Base-by-base conservation (phyloP, 345 rosid species). In the Populus nigra region DNA sequence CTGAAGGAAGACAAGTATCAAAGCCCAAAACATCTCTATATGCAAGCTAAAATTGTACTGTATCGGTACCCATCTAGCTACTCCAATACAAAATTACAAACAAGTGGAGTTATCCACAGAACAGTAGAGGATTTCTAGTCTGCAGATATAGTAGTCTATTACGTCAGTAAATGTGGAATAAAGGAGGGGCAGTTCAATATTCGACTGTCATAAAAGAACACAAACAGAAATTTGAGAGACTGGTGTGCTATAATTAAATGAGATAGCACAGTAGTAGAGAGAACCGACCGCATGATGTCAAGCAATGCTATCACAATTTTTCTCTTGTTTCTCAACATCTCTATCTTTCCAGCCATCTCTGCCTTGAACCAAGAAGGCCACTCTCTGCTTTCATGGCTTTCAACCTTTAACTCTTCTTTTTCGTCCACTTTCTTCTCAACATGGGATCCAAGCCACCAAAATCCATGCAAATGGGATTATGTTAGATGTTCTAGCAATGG, bases 291-390 rank as follows among this genome's bases (percentile, higher is more conserved):
- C 83, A 84, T 83, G 84, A 89, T 87, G 88, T 86, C 90, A 83
- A 83, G 85, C 83, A 87, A 83, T 78, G 84, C 75, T 77, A 81
- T 89, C 67, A 80, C 83, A 65, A 63, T 80, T 83, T 71, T 88
- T 49, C 79, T 89, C 80, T 77, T 91, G 83, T 76, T 88, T 27
- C 83, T 89, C 49, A 83, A 80, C 65, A 68, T 88, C 78, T 81
- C 81, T 68, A 77, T 87, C 63, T 79, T 85, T 77, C 85, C 90
- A 45, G 70, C 89, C 74, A 78, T 78, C 59, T 83, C 85, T 69
- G 86, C 89, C 23, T 72, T 89, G 86, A 91, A 89, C 81, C 89
- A 86, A 69, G 96, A 91, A 88, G 96, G 93, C n/a, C 84, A 73
- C 45, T 85, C 89, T 45, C 86, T 91, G 3, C 90, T 88, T 74